These are phyloP conservation scores for Mortierella sp. DNA, from an alignment of 371 early-diverging fungal genomes.

Conservation along the genomic window DNA sequence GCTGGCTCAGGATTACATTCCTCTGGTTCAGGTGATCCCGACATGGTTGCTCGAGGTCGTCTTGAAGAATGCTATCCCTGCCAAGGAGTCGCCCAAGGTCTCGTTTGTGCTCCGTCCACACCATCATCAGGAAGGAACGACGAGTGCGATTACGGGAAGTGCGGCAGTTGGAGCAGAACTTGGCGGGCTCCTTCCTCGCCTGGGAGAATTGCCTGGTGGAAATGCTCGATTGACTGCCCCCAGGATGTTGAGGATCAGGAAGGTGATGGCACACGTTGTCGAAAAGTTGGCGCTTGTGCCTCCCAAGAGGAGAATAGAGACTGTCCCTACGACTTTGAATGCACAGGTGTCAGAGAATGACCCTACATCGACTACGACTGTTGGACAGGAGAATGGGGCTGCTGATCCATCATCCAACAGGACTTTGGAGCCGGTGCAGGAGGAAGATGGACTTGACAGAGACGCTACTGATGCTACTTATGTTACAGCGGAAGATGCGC, in stretches of 20 bases:
- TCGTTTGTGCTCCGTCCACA: slow-evolving; percentile 85
- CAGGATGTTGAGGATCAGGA: slow-evolving; percentile 88
- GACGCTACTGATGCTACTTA: background rate
- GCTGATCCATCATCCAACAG: background rate
- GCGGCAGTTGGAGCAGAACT: slow-evolving; percentile 21
- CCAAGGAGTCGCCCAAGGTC: slow-evolving; percentile 86
- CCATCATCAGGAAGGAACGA: slow-evolving; percentile 60
- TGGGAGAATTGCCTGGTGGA: slow-evolving; percentile 60
- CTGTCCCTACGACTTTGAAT: slow-evolving; percentile 31
- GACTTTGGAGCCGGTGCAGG: slow-evolving; percentile 26
- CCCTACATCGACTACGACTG: background rate
- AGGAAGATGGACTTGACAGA: slow-evolving; percentile 10
- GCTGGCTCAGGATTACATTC: slow-evolving; percentile 65
- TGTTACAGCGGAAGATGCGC: background rate
- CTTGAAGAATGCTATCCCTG: slow-evolving; percentile 71
- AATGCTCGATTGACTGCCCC: slow-evolving; percentile 87
- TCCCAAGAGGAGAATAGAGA: slow-evolving; percentile 49
- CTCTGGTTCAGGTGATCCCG: slow-evolving; percentile 61
- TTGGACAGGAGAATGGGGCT: background rate
- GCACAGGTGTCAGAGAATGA: background rate
- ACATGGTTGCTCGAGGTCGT: slow-evolving; percentile 64
- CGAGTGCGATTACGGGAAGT: slow-evolving; percentile 1
- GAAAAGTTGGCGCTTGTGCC: slow-evolving; percentile 76
- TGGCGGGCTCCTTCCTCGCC: slow-evolving; percentile 19
- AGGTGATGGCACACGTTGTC: slow-evolving; percentile 85